Evolutionary conservation across 495 filamentous ascomycete species (phyloP).

Genomic region (Xylaria bambusicola): DNA sequence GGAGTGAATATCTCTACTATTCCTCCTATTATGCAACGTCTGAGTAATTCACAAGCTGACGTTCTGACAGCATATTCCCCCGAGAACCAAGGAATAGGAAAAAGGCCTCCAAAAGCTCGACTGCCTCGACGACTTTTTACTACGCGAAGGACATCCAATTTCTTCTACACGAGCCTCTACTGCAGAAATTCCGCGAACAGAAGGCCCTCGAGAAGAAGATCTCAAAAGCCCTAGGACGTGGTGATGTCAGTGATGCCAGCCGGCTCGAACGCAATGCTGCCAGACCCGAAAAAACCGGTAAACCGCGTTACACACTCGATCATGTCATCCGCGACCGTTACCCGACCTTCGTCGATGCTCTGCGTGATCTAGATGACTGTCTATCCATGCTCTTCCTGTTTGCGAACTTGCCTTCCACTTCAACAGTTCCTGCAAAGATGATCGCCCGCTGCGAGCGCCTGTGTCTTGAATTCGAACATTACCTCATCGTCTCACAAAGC

Average conservation of each 20-base stretch:
- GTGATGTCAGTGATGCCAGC: conserved; percentile 82
- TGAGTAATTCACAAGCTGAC: background rate
- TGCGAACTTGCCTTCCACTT: conserved; percentile 88
- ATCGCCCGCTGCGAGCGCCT: conserved; percentile 89
- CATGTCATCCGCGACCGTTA: conserved; percentile 98
- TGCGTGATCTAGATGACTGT: conserved; percentile 94
- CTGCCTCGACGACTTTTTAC: conserved; percentile 93
- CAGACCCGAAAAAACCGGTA: conserved; percentile 79
- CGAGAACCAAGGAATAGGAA: conserved; percentile 95
- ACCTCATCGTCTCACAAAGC: conserved; percentile 85
- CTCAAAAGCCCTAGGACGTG: conserved; percentile 81
- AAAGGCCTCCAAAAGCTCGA: conserved; percentile 90
- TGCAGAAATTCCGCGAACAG: conserved; percentile 94
- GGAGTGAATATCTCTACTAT: no score
- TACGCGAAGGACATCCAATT: conserved; percentile 99
- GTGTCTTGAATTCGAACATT: conserved; percentile 94
- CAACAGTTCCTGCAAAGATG: conserved; percentile 85
- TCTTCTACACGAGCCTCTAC: conserved; percentile 92
- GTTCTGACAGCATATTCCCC: conserved; percentile 78
- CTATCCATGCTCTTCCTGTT: conserved; percentile 96
- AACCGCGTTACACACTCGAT: conserved; percentile 84
- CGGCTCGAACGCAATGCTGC: conserved; percentile 61
- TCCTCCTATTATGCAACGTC: background rate
- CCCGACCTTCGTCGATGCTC: conserved; percentile 92
- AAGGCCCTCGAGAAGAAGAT: conserved; percentile 97